Percentiles rank a stretch among this genome's conserved stretches.
These are phyloP conservation scores for Barbarea vulgaris DNA, from an alignment of 345 rosid genomes.

Conservation along the genomic window DNA sequence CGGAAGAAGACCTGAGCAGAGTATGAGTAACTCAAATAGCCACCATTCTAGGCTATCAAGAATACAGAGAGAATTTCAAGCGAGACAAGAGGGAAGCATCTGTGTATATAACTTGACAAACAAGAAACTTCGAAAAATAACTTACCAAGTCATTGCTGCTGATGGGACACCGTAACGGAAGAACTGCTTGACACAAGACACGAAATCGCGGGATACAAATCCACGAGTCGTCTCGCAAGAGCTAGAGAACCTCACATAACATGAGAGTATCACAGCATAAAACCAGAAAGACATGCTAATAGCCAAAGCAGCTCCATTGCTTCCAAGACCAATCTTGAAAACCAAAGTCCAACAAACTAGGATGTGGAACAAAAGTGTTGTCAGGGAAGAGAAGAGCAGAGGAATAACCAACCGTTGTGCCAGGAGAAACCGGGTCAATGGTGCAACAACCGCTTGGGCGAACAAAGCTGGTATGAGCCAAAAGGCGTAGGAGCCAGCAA, in stretches of 20 bases:
- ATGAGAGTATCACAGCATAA: constrained; percentile 42
- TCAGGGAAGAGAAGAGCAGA: constrained; percentile 10
- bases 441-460: constrained; percentile 21
- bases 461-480: constrained; percentile 39
- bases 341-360: constrained; percentile 20
- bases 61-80: neutral
- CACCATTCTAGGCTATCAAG: constrained; percentile 63
- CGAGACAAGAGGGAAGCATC: neutral
- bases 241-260: constrained; percentile 42
- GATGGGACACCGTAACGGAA: constrained; percentile 47
- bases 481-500: constrained; percentile 28
- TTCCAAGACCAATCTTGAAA: constrained; percentile 25
- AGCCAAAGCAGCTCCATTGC: constrained; percentile 47
- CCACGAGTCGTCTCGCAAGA: constrained; percentile 42
- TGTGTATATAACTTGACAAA: neutral
- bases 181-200: constrained; percentile 34
- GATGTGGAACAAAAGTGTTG: constrained; percentile 33
- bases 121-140: neutral
- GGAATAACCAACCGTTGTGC: constrained; percentile 39
- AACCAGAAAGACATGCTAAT: constrained; percentile 49
- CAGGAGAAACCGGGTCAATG: constrained; percentile 28
- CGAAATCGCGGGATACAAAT: constrained; percentile 6
- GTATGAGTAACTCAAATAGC: constrained; percentile 54
- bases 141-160: constrained; percentile 50
- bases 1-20: constrained; percentile 53